Evolutionary conservation across 2,329 filamentous ascomycete species (phyloP), one percentile per base, ranked within the genome.

Genomic region (Acephala macrosclerotiorum): DNA sequence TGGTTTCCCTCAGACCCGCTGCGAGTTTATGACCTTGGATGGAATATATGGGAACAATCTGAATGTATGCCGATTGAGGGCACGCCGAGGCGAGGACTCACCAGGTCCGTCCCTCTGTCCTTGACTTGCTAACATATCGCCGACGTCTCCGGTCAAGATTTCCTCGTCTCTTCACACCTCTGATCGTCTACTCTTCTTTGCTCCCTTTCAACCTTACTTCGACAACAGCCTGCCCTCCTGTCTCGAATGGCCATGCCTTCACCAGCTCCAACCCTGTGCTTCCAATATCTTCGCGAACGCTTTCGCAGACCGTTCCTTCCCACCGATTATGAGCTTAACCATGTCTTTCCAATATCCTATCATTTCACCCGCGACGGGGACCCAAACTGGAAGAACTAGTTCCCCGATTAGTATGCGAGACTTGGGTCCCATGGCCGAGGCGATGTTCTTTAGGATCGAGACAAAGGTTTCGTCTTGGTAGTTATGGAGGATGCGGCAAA

Each of bases 401-500:
- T 75, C 74, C 3, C 68, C 68, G 16, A 75, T 72, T 11, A 76
- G 51, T 11, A 75, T 58, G 11, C 74, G 67, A 29, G 72, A 74
- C 47, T 67, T 68, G 1, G 70, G 64, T 0, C 75, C 70, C 75
- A 79, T 79, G 0, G 74, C 74, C 1, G 59, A 64, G 7, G 63
- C 73, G 7, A 75, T 68, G 7, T 74, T 70, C 4, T 66, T 65
- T 12, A 74, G 61, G 47, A 74, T 72, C 38, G 69, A 59, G 66
- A 71, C 26, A 66, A 72, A 61, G 65, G 66, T 3, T 11, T 65
- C 36, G 36, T 72, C 74, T 22, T 73, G 71, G 71, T 75, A 78
- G 67, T 79, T 75, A 63, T 80, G 76, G 29, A 79, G 61, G 2
- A 79, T 74, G 8, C 72, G 72, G 49, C 76, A 68, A 40, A 75